Base-by-base conservation (phyloP, 2,329 filamentous ascomycete genomes). In the Neospermospora avenae region DNA sequence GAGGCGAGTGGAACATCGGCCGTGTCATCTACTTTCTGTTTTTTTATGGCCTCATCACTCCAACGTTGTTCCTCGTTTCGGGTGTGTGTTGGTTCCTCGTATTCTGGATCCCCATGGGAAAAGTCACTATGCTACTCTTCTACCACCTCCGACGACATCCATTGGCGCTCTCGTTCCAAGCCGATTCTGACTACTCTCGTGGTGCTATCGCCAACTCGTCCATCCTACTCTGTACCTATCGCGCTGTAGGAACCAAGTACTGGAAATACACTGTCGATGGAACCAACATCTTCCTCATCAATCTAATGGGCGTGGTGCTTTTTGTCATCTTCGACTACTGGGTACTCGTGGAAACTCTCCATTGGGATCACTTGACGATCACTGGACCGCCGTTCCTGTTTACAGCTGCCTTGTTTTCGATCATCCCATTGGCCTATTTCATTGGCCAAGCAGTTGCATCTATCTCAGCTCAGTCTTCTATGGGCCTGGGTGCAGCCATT, bases 251-350 rank as follows among this genome's bases (percentile, higher is more conserved):
- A 13, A 81, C 86, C 67, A 93, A 93, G 74, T 99, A 99, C 79
- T 99, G 96, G 93, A 99, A 99, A 77, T 99, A 99, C 77, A 99
- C 95, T 3, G 82, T 99, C 60, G 95, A 99, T 72, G 96, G 95
- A 58, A 99, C 95, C 63, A 99, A 99, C 76, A 96, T 99, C 72
- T 98, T 99, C 77, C 85, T 99, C 67, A 97, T 99, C 80, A 99
- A 99, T 74, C 83, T 99, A 59, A 91, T 98, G 77, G 89, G 86
- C 13, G 84, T 99, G 18, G 95, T 99, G n/a, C 78, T 90, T 24
- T 97, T 99, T 72, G 90, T 93, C 70, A 96, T 99, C 64, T 85
- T 96, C 66, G 95, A 99, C 78, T 98, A 93, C 81, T 86, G 86
- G 61, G 80, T 99, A 24, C 79, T 99, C 25, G 82, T 86, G 35